phyloP scores from a whole-genome alignment of 108 stramenopile genomes.

The Bacterosira constricta region DNA sequence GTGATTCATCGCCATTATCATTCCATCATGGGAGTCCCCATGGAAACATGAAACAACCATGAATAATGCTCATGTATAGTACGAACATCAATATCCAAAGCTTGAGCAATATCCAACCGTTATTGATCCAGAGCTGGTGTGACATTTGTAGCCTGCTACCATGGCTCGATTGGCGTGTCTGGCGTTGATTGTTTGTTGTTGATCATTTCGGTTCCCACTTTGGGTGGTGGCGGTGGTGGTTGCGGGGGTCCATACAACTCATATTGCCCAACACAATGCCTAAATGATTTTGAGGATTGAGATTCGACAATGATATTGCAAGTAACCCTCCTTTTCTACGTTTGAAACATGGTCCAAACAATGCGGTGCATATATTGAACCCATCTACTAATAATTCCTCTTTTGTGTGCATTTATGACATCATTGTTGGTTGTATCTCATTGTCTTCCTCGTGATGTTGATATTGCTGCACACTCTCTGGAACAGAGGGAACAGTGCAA shows the following conservation, averaged over 20 bases:
- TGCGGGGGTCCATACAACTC: slow-evolving; percentile 67
- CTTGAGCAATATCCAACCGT: slow-evolving; percentile 61
- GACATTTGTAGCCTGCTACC: slow-evolving; percentile 67
- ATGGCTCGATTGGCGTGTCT: slow-evolving; percentile 37
- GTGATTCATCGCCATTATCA: not conserved
- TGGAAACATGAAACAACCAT: slow-evolving; percentile 63
- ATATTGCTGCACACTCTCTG: too few species aligned
- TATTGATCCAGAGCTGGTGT: slow-evolving; percentile 66
- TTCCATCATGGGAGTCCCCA: slow-evolving; percentile 19
- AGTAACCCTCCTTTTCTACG: slow-evolving; percentile 54
- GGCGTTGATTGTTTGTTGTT: not conserved
- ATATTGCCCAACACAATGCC: slow-evolving; percentile 72
- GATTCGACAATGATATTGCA: slow-evolving; percentile 69
- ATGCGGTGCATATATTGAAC: slow-evolving; percentile 28
- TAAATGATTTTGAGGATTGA: slow-evolving; percentile 74
- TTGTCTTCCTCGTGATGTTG: too few species aligned
- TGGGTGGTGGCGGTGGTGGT: slow-evolving; percentile 36
- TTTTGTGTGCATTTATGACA: too few species aligned
- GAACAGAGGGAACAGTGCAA: too few species aligned
- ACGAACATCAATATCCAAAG: slow-evolving; percentile 51
- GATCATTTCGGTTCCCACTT: not conserved
- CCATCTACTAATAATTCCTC: too few species aligned
- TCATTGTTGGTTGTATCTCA: too few species aligned
- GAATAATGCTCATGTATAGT: slow-evolving; percentile 71
- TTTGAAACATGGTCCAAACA: slow-evolving; percentile 59